Percentiles rank a stretch among this genome's conserved stretches.
phyloP scores from a whole-genome alignment of 306 rosid species.

The Citrullus colocynthis region DNA sequence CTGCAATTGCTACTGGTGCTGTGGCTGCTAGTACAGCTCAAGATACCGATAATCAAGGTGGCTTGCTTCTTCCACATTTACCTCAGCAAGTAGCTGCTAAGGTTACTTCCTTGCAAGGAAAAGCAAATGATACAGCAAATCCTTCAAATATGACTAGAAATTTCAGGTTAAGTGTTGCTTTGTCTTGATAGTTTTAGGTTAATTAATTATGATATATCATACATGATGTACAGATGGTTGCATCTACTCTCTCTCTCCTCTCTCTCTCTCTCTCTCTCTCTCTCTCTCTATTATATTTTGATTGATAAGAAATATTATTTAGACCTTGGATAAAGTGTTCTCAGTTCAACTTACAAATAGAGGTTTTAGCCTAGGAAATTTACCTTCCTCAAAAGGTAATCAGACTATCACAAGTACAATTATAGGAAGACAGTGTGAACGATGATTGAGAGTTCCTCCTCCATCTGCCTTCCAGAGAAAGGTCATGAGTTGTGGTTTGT shows the following conservation, averaged over 20 bases:
- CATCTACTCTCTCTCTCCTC: neutral
- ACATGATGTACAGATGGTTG: neutral
- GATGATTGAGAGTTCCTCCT: too few relatives aligned
- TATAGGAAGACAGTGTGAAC: too few relatives aligned
- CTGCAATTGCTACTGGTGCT: constrained; percentile 84
- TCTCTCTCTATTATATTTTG: neutral
- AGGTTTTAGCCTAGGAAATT: neutral
- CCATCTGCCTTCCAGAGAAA: too few relatives aligned
- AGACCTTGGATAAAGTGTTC: neutral
- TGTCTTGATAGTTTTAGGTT: neutral
- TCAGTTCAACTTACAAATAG: neutral
- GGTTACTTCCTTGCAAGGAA: constrained; percentile 50
- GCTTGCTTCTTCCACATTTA: constrained; percentile 30
- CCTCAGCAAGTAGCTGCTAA: constrained; percentile 37
- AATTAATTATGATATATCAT: neutral
- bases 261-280: neutral
- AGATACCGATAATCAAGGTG: constrained; percentile 40
- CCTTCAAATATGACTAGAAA: constrained; percentile 75
- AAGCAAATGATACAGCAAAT: constrained; percentile 50
- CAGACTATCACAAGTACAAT: neutral
- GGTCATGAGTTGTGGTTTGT: too few relatives aligned
- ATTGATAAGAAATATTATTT: neutral
- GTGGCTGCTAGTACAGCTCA: constrained; percentile 57
- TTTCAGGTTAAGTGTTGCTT: constrained; percentile 58
- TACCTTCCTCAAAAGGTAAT: neutral